Evolutionary conservation across 192 early-diverging fungal genomes (phyloP).

Genomic region (Coemansia sp.): DNA sequence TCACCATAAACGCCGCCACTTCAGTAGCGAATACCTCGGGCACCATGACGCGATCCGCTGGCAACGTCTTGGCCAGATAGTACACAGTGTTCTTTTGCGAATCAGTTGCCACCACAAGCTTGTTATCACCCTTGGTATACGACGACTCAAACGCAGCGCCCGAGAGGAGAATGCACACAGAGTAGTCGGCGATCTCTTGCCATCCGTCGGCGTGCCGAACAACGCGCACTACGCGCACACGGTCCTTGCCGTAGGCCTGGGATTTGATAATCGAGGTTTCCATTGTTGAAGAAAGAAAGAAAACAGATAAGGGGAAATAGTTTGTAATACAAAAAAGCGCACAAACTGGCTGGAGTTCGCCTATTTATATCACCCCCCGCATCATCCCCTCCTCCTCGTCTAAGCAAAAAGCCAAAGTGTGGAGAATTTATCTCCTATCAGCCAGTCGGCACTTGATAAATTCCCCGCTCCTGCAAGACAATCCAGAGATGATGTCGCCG

Average conservation of each 20-base stretch:
- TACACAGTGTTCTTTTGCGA: slow-evolving; percentile 79
- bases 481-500: not conserved
- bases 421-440: not conserved
- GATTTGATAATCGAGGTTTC: slow-evolving; percentile 57
- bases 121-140: slow-evolving; percentile 79
- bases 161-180: slow-evolving; percentile 60
- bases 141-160: slow-evolving; percentile 61
- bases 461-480: slow-evolving; percentile 4
- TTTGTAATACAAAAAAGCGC: not conserved
- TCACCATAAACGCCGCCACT: slow-evolving; percentile 68
- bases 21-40: slow-evolving; percentile 73
- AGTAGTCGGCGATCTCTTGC: slow-evolving; percentile 72
- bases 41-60: slow-evolving; percentile 62
- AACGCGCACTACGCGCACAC: slow-evolving; percentile 71
- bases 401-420: not conserved
- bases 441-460: slow-evolving; percentile 2
- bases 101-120: slow-evolving; percentile 73
- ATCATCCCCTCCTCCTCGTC: not conserved
- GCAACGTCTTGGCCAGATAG: slow-evolving; percentile 66
- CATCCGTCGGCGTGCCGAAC: slow-evolving; percentile 57
- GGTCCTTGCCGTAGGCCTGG: slow-evolving; percentile 74
- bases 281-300: slow-evolving; percentile 21
- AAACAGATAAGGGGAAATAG: not conserved
- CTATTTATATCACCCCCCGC: not conserved
- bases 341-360: not conserved